Evolutionary conservation across 768 basidiomycete genomes (phyloP).

Genomic region (Mrakia blollopis): DNA sequence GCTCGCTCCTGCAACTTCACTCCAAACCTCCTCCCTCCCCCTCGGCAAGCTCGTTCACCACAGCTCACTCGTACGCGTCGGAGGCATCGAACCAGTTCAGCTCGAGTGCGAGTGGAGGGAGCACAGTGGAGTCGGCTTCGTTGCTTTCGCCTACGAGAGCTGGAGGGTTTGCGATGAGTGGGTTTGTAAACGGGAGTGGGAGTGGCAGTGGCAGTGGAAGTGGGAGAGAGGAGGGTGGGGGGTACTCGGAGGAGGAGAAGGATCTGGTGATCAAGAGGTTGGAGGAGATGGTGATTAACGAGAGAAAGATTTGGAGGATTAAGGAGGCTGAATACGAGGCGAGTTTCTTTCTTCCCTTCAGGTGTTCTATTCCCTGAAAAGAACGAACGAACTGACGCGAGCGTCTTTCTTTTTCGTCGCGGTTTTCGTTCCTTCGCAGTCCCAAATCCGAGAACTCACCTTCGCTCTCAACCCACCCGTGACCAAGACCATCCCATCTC

Average conservation of each 20-base stretch:
- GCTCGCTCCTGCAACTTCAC: background rate
- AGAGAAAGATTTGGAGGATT: slow-evolving; percentile 1
- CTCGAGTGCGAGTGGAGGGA: background rate
- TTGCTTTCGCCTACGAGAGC: background rate
- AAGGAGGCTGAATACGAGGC: background rate
- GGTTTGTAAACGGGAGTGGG: background rate
- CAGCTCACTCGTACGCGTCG: background rate
- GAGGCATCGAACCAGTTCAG: background rate
- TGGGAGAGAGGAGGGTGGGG: background rate
- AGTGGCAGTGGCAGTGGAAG: background rate
- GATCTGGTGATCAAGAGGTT: slow-evolving; percentile 2
- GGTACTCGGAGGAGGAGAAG: slow-evolving; percentile 5
- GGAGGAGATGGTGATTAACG: background rate
- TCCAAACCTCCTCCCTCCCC: background rate
- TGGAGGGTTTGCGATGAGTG: background rate
- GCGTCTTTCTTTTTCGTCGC: background rate
- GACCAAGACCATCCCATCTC: background rate
- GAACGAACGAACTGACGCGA: background rate
- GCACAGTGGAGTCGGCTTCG: background rate
- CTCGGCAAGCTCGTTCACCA: background rate
- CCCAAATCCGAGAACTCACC: background rate
- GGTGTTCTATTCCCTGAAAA: no score
- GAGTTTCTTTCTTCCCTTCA: background rate
- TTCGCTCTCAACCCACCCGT: background rate
- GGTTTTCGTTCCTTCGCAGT: background rate